Evolutionary conservation across 2,329 filamentous ascomycete species (phyloP).

Genomic region (Ceratocystis ficicola): DNA sequence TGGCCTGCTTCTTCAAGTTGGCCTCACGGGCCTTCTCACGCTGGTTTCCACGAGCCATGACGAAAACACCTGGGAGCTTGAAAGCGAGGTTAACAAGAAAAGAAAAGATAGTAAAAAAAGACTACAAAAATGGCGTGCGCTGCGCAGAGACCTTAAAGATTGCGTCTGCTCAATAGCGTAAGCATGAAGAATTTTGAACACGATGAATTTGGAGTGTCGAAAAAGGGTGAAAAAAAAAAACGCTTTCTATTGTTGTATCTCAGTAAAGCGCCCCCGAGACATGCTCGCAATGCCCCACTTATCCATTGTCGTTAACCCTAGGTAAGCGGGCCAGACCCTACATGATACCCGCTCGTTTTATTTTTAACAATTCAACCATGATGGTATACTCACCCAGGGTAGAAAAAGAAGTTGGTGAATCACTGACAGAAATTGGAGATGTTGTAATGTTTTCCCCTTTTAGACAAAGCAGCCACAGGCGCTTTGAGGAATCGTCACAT

Average conservation of each 20-base stretch:
- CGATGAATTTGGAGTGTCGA: background rate
- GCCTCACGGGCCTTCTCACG: constrained; percentile 86
- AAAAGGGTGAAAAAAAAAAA: background rate
- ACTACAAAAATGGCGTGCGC: background rate
- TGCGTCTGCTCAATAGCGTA: background rate
- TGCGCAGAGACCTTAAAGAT: background rate
- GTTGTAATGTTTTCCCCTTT: background rate
- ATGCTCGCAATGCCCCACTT: background rate
- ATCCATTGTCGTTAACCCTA: background rate
- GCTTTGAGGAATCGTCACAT: background rate
- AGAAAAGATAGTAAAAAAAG: background rate
- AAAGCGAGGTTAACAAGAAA: background rate
- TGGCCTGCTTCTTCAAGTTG: constrained; percentile 58
- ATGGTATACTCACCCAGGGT: no score
- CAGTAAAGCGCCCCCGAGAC: no score
- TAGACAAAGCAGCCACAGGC: background rate
- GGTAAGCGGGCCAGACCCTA: background rate
- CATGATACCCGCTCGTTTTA: background rate
- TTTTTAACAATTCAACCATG: background rate
- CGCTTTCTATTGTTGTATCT: background rate
- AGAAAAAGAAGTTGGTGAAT: no score
- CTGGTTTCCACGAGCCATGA: constrained; percentile 92
- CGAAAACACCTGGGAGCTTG: constrained; percentile 13
- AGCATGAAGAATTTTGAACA: background rate
- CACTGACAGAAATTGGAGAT: background rate